These are phyloP conservation scores for Acacia concinna DNA, from an alignment of 331 rosid genomes.

Conservation along the genomic window DNA sequence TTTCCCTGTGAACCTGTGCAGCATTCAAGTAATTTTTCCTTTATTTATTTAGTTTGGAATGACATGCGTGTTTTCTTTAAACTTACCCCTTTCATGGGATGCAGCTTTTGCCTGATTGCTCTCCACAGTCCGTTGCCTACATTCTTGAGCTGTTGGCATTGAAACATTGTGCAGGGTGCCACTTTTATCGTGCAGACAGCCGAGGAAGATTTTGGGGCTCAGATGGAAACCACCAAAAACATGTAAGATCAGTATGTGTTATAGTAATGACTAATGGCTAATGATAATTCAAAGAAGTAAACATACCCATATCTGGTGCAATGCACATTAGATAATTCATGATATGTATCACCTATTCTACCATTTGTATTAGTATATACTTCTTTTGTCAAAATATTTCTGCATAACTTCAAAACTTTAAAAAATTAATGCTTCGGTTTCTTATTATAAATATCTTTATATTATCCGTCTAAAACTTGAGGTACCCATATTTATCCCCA, in stretches of 20 bases:
- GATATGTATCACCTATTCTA: not conserved
- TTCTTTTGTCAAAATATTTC: not conserved
- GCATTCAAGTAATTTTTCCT: not conserved
- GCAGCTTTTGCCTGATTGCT: constrained; percentile 92
- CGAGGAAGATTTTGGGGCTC: constrained; percentile 72
- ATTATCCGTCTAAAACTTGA: no score
- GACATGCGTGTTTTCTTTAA: not conserved
- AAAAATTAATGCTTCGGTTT: not conserved
- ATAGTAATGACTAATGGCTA: not conserved
- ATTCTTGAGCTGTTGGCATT: constrained; percentile 66
- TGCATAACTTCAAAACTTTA: not conserved
- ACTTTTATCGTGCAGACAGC: constrained; percentile 76
- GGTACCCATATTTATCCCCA: not conserved
- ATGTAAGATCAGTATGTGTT: constrained; percentile 41
- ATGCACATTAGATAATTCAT: not conserved
- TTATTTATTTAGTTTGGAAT: constrained; percentile 6
- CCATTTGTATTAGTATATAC: not conserved
- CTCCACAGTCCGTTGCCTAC: constrained; percentile 75
- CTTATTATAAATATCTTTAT: no score
- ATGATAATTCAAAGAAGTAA: not conserved
- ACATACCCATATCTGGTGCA: not conserved
- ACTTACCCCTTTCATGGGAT: constrained; percentile 26
- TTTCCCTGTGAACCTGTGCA: not conserved
- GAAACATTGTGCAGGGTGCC: constrained; percentile 78
- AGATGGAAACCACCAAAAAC: constrained; percentile 67